Conservation (phyloP, 768 basidiomycete genomes). For the Clavaria fumosa region DNA sequence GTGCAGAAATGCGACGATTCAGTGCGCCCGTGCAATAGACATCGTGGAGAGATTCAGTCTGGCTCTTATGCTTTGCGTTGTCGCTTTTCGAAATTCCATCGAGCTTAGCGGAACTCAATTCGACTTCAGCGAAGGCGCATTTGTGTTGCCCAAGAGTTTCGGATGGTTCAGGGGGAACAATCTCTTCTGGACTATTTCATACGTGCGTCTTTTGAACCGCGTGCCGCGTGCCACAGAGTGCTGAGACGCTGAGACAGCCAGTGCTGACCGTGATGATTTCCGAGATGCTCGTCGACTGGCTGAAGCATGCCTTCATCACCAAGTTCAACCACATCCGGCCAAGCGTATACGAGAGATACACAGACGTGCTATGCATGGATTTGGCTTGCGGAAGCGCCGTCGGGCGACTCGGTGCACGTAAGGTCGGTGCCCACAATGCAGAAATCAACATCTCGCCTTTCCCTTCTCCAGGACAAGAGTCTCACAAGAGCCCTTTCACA, state of each 20-base stretch:
- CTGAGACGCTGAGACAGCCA: too few species aligned
- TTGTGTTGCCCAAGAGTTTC: slow-evolving; percentile 68
- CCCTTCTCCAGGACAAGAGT: not conserved
- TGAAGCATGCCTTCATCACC: slow-evolving; percentile 98
- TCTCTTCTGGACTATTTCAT: slow-evolving; percentile 77
- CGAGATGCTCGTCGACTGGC: slow-evolving; percentile 94
- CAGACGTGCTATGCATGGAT: slow-evolving; percentile 90
- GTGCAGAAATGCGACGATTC: not conserved
- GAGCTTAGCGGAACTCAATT: slow-evolving; percentile 88
- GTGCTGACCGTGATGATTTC: slow-evolving; percentile 82
- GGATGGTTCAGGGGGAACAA: slow-evolving; percentile 73
- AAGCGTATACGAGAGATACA: slow-evolving; percentile 87
- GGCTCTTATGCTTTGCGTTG: slow-evolving; percentile 75
- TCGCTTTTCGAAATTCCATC: slow-evolving; percentile 88
- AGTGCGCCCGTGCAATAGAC: slow-evolving; percentile 31
- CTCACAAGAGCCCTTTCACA: slow-evolving; percentile 18
- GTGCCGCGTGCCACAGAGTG: too few species aligned
- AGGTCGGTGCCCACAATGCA: too few species aligned
- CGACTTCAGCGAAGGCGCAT: slow-evolving; percentile 55
- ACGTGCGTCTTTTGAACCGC: slow-evolving; percentile 33
- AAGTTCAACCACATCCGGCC: slow-evolving; percentile 98
- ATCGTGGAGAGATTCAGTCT: slow-evolving; percentile 96
- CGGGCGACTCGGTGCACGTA: slow-evolving; percentile 50
- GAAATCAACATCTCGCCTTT: not conserved
- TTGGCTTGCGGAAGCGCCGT: slow-evolving; percentile 66